A percentile compares a stretch with the other conserved stretches of the same genome.
phyloP scores from a whole-genome alignment of 2,329 filamentous ascomycete species.

The Nigrograna mackinnonii region DNA sequence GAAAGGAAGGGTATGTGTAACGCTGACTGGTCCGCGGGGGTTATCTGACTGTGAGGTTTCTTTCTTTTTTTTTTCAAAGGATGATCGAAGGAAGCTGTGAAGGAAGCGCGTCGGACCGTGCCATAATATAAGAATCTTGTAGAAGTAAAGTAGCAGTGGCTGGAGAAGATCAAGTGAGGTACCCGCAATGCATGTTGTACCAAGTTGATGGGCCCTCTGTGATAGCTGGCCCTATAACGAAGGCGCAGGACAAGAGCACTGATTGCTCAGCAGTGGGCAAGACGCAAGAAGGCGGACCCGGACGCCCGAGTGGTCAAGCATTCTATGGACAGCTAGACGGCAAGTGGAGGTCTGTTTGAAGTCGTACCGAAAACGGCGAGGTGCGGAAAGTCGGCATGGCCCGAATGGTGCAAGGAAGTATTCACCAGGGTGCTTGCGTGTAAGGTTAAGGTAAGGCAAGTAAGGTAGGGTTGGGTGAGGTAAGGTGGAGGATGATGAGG shows the following conservation, averaged over 20 bases:
- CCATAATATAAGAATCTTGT: slow-evolving; percentile 19
- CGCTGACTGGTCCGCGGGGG: slow-evolving; percentile 8
- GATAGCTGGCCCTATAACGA: slow-evolving; percentile 9
- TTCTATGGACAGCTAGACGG: too few species aligned
- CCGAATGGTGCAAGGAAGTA: slow-evolving; percentile 22
- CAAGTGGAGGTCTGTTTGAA: slow-evolving; percentile 16
- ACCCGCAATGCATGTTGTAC: slow-evolving; percentile 12
- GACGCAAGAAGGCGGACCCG: slow-evolving; percentile 7
- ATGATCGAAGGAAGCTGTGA: slow-evolving; percentile 13
- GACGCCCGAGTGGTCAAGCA: slow-evolving; percentile 16
- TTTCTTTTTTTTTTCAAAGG: slow-evolving; percentile 7
- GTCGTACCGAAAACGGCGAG: slow-evolving; percentile 15
- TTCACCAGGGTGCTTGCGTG: slow-evolving; percentile 30
- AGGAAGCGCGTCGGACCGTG: slow-evolving; percentile 16
- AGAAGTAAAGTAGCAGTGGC: not conserved
- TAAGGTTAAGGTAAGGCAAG: too few species aligned
- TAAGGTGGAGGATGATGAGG: too few species aligned
- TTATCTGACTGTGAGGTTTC: slow-evolving; percentile 2
- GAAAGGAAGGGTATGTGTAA: not conserved
- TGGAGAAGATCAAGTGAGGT: slow-evolving; percentile 11
- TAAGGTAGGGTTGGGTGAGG: too few species aligned
- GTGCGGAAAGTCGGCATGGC: slow-evolving; percentile 16
- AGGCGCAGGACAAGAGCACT: slow-evolving; percentile 11
- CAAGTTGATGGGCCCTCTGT: slow-evolving; percentile 9
- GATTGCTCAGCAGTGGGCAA: too few species aligned